Conservation (phyloP, 176 grass and related monocot genomes). For the Musa acuminata region DNA sequence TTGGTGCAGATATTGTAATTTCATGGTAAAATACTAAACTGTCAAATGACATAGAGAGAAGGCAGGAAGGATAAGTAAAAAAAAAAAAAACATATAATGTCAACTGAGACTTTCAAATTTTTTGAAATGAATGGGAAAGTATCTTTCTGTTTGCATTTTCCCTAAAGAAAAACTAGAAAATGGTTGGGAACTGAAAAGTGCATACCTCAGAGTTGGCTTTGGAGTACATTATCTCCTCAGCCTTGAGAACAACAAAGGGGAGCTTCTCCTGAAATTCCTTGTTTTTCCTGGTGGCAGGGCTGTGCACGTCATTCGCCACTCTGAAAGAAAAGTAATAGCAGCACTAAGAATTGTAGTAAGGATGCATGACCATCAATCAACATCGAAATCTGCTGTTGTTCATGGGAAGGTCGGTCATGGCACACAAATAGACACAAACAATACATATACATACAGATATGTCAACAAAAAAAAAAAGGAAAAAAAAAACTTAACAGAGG, state of each 20-base stretch:
- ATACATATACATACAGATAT: neutral
- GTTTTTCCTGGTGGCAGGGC: conserved; percentile 34
- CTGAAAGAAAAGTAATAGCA: conserved; percentile 9
- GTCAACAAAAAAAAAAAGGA: neutral
- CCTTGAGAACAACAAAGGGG: conserved; percentile 38
- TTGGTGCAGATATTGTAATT: neutral
- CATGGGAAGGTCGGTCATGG: neutral
- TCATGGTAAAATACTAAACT: neutral
- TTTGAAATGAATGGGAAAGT: no score
- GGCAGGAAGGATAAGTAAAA: no score
- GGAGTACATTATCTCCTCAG: conserved; percentile 52
- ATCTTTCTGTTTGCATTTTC: no score
- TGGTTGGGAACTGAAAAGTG: neutral
- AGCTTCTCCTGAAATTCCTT: conserved; percentile 46
- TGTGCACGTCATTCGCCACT: conserved; percentile 36
- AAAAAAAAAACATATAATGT: no score
- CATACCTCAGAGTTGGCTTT: conserved; percentile 47
- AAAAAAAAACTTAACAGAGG: neutral
- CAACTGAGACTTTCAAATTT: no score
- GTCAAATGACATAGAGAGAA: neutral
- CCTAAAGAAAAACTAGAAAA: neutral
- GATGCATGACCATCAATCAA: neutral
- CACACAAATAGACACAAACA: neutral
- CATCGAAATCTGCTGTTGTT: neutral
- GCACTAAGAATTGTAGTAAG: neutral